Base-by-base conservation (phyloP, 768 basidiomycete genomes). In the Mycena alexandri region DNA sequence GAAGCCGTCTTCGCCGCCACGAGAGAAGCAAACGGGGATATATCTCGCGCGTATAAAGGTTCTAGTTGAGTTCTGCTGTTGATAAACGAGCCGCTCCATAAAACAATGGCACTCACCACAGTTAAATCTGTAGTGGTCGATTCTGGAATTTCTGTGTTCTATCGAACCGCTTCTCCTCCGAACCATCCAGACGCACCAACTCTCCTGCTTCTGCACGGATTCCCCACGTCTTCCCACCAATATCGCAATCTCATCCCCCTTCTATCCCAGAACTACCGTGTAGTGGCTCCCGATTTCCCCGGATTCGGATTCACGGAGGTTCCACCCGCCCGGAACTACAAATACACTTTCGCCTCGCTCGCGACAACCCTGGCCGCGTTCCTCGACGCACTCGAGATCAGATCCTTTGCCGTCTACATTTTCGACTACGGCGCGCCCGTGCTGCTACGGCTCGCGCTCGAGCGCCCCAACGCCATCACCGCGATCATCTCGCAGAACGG, bases 381-480 rank as follows among this genome's bases (percentile, higher is more conserved):
- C 72, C 74, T 84, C 41, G 79, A 84, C 53, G 76, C 76, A 1
- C 75, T 86, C 3, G 61, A 69, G 9, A 72, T 86, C 63, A 70
- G 62, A n/a, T 78, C 77, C 42, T 85, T 82, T 61, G 79, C 79
- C 1, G 72, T 84, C 7, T 87, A 87, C 71, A 77, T 84, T 38
- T 86, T 86, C 65, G 85, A 86, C 67, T 86, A 86, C 62, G 86
- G 85, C 43, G 80, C 81, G 12, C 80, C 81, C 4, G 77, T 75
- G 17, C 77, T 74, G 17, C 56, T 70, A n/a, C 79, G 82, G 63
- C 74, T 85, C 41, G 84, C 83, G 3, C 74, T 85, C 6, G 65
- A 78, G 4, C 80, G 81, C 9, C 85, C 85, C 0, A 72, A 79
- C 12, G 76, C 77, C 22, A 78, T 86, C 69, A 81, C 76, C 4